Conservation (phyloP, 768 basidiomycete species). For the Cubamyces sp. region DNA sequence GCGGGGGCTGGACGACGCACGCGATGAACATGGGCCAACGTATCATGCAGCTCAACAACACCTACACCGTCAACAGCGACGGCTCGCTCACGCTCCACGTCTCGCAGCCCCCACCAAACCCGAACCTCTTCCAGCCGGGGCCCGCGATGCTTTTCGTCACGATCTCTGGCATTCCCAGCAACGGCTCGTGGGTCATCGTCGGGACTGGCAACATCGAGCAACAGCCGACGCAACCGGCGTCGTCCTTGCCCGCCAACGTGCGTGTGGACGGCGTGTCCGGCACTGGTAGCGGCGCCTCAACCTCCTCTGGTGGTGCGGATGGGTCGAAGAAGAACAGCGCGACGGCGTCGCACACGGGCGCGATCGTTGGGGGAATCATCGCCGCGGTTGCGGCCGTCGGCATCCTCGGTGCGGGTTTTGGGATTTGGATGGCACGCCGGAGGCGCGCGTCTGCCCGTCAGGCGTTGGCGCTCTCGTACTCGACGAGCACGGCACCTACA, state of each 20-base stretch:
- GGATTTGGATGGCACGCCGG: conserved; percentile 54
- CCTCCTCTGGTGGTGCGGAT: conserved; percentile 16
- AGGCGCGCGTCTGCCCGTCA: conserved; percentile 45
- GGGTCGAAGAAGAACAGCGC: conserved; percentile 17
- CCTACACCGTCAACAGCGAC: conserved; percentile 80
- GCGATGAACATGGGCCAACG: conserved; percentile 91
- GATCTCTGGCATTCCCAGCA: conserved; percentile 83
- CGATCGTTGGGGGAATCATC: conserved; percentile 54
- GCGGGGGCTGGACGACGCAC: conserved; percentile 86
- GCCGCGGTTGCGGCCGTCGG: conserved; percentile 57
- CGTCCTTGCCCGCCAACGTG: conserved; percentile 54
- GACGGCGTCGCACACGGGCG: conserved; percentile 42
- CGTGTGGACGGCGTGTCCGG: conserved; percentile 44
- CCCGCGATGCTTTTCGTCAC: conserved; percentile 84
- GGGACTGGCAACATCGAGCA: conserved; percentile 76
- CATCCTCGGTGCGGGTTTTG: conserved; percentile 55
- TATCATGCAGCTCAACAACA: conserved; percentile 78
- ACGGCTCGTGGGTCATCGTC: conserved; percentile 74
- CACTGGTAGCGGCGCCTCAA: conserved; percentile 40
- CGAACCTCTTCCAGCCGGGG: conserved; percentile 88
- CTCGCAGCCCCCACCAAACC: conserved; percentile 80
- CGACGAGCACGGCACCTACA: conserved; percentile 41
- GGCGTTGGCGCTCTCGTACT: conserved; percentile 40
- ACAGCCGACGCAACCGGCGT: conserved; percentile 56
- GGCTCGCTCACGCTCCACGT: conserved; percentile 81